Evolutionary conservation across 1,139 yeast genomes (phyloP).

Genomic region (Magnusiomyces sp.): DNA sequence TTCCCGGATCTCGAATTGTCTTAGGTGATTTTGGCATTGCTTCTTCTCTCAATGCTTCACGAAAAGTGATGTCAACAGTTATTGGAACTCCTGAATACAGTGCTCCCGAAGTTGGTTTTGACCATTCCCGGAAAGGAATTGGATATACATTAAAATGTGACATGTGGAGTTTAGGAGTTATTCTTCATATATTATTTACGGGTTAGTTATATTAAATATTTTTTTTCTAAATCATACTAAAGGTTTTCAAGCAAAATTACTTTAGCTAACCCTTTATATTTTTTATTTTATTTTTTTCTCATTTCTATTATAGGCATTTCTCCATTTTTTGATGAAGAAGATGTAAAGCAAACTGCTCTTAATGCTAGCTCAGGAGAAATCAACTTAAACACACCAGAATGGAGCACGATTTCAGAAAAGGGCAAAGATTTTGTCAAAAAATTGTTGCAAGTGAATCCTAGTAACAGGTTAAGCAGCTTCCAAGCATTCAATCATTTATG

Average conservation of each 20-base stretch:
- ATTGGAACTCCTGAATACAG: slow-evolving; percentile 64
- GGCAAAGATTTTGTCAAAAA: slow-evolving; percentile 41
- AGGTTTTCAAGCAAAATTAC: no score
- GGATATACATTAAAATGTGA: slow-evolving; percentile 55
- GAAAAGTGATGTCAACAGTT: slow-evolving; percentile 42
- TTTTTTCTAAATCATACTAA: background rate
- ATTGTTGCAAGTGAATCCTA: slow-evolving; percentile 37
- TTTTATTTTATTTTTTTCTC: background rate
- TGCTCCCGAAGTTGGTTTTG: slow-evolving; percentile 56
- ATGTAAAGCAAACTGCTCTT: slow-evolving; percentile 32
- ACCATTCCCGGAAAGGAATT: slow-evolving; percentile 21
- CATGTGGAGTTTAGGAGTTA: slow-evolving; percentile 59
- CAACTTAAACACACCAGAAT: slow-evolving; percentile 35
- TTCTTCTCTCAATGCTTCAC: slow-evolving; percentile 30
- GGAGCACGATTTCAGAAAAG: slow-evolving; percentile 34
- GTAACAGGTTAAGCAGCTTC: slow-evolving; percentile 32
- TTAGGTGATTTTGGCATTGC: slow-evolving; percentile 67
- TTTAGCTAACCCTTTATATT: no score
- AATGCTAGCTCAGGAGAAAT: slow-evolving; percentile 38
- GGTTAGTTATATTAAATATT: slow-evolving; percentile 14
- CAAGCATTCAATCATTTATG: slow-evolving; percentile 40
- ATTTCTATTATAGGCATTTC: slow-evolving; percentile 43
- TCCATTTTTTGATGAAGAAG: slow-evolving; percentile 47
- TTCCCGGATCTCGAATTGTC: slow-evolving; percentile 43
- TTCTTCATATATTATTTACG: slow-evolving; percentile 43